Percentiles rank a stretch among this genome's conserved stretches.
phyloP scores from a whole-genome alignment of 2,329 filamentous ascomycete genomes.

The Emericellopsis atlantica region DNA sequence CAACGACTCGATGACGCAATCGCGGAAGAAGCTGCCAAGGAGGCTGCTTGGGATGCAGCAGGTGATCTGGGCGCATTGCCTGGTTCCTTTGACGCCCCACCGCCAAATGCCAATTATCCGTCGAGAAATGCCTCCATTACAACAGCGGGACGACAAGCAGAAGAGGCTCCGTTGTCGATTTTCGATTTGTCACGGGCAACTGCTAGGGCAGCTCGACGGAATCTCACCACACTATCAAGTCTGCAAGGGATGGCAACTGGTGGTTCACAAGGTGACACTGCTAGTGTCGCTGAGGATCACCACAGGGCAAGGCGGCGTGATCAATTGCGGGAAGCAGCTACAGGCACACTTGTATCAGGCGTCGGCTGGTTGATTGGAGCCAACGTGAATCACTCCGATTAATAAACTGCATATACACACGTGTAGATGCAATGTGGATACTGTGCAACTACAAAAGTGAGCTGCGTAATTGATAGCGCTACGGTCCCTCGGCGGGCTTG shows the following conservation, averaged over 20 bases:
- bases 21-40: slow-evolving; percentile 52
- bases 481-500: no score
- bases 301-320: slow-evolving; percentile 56
- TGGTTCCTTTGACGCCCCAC: slow-evolving; percentile 33
- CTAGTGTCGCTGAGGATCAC: slow-evolving; percentile 13
- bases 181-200: slow-evolving; percentile 53
- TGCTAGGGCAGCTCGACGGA: slow-evolving; percentile 44
- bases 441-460: no score
- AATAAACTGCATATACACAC: neutral
- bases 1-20: slow-evolving; percentile 60
- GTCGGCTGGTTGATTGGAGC: slow-evolving; percentile 58
- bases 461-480: neutral
- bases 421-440: neutral
- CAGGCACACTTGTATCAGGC: slow-evolving; percentile 53
- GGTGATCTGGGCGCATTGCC: slow-evolving; percentile 47
- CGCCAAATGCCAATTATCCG: slow-evolving; percentile 10
- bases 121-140: slow-evolving; percentile 20
- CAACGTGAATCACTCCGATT: slow-evolving; percentile 14
- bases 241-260: slow-evolving; percentile 22
- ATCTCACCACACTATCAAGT: slow-evolving; percentile 41
- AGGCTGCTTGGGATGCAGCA: slow-evolving; percentile 57
- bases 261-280: slow-evolving; percentile 5
- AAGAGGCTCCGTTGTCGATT: slow-evolving; percentile 51
- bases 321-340: slow-evolving; percentile 52
- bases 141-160: slow-evolving; percentile 21